phyloP scores from a whole-genome alignment of 306 rosid genomes.

The Oemleria cerasiformis region DNA sequence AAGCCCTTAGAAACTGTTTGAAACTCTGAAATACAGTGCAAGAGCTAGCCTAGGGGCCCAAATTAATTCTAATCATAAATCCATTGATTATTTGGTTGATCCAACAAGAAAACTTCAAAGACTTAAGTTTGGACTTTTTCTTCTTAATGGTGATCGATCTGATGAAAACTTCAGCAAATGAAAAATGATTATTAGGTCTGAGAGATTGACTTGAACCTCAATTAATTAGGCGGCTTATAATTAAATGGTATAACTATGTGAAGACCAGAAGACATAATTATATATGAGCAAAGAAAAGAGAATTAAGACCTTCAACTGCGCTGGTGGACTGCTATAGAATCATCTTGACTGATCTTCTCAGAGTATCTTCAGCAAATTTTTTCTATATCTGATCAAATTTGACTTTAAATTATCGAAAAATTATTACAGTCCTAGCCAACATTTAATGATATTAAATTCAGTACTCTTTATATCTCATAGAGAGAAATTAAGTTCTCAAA shows the following conservation, averaged over 20 bases:
- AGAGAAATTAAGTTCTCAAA: too few species aligned
- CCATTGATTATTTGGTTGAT: not conserved
- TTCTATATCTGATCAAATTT: too few species aligned
- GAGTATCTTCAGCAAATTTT: too few species aligned
- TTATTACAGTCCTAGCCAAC: too few species aligned
- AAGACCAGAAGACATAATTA: not conserved
- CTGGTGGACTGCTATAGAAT: slow-evolving; percentile 23
- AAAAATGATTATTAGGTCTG: not conserved
- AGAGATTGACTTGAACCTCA: slow-evolving; percentile 8
- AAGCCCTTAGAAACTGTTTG: too few species aligned
- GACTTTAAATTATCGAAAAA: too few species aligned
- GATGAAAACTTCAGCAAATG: slow-evolving; percentile 4
- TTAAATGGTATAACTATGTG: slow-evolving; percentile 11
- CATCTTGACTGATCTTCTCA: too few species aligned
- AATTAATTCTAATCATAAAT: too few species aligned
- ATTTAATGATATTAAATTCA: too few species aligned
- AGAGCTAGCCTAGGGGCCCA: not conserved
- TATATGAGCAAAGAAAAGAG: not conserved
- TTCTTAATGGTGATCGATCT: not conserved
- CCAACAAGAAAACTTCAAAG: not conserved
- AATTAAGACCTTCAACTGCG: slow-evolving; percentile 29
- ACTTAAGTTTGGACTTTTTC: slow-evolving; percentile 5
- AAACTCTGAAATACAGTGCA: not conserved
- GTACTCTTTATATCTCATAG: too few species aligned
- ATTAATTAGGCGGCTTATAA: slow-evolving; percentile 19